Evolutionary conservation across 2,329 filamentous ascomycete genomes (phyloP).

Genomic region (Calonectria ilicicola): DNA sequence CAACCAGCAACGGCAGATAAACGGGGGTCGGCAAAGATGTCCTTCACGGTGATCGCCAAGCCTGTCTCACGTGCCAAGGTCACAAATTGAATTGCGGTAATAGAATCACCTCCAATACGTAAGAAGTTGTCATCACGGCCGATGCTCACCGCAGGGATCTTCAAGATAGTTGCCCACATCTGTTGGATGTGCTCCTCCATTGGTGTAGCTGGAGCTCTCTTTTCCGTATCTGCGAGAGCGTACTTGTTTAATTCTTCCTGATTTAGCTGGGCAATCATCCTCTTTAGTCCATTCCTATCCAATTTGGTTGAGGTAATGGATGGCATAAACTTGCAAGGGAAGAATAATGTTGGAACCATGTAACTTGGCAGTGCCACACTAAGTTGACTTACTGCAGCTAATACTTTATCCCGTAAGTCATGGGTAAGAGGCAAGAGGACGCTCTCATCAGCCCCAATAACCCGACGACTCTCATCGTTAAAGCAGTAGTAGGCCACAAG

Average conservation of each 20-base stretch:
- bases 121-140: constrained; percentile 22
- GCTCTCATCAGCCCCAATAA: not conserved
- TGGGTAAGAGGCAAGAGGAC: not conserved
- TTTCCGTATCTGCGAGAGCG: not conserved
- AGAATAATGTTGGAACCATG: constrained; percentile 33
- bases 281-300: constrained; percentile 7
- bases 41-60: constrained; percentile 5
- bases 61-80: constrained; percentile 9
- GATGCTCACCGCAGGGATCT: constrained; percentile 44
- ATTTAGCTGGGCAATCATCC: constrained; percentile 6
- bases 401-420: not conserved
- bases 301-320: constrained; percentile 28
- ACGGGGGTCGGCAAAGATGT: constrained; percentile 18
- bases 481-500: not conserved
- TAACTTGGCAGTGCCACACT: constrained; percentile 23
- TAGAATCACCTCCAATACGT: constrained; percentile 25
- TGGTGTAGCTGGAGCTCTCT: not conserved
- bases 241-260: constrained; percentile 9
- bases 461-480: not conserved
- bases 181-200: not conserved
- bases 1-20: not conserved
- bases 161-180: constrained; percentile 43
- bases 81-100: constrained; percentile 40
- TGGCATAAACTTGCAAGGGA: constrained; percentile 27
- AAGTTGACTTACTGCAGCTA: not conserved